Conservation (phyloP, 495 filamentous ascomycete genomes). For the Penicillium bovifimosum region DNA sequence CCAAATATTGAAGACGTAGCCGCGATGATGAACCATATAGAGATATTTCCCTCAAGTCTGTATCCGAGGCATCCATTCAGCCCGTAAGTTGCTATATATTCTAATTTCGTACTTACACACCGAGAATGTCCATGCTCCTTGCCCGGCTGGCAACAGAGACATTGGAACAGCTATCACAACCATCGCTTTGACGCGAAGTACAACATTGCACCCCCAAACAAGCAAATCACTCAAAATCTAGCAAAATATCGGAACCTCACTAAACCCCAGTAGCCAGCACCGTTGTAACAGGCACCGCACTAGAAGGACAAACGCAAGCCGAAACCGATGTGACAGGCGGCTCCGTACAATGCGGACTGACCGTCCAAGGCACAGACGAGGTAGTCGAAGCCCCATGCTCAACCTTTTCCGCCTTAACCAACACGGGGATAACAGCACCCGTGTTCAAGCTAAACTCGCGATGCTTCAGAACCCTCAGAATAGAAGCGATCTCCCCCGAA, state of each 20-base stretch:
- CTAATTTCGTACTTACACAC: too few species aligned
- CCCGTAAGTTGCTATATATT: too few species aligned
- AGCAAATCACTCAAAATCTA: neutral
- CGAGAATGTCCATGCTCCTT: too few species aligned
- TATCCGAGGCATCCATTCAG: too few species aligned
- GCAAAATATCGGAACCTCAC: neutral
- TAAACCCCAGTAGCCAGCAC: slow-evolving; percentile 22
- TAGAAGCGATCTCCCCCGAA: slow-evolving; percentile 56
- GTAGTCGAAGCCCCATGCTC: slow-evolving; percentile 17
- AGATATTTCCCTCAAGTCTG: too few species aligned
- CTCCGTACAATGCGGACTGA: slow-evolving; percentile 45
- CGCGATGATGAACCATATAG: too few species aligned
- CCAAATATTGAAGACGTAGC: too few species aligned
- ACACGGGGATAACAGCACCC: slow-evolving; percentile 64
- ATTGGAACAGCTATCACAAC: too few species aligned
- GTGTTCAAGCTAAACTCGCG: slow-evolving; percentile 55
- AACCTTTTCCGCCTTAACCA: slow-evolving; percentile 52
- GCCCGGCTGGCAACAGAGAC: too few species aligned
- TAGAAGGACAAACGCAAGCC: slow-evolving; percentile 43
- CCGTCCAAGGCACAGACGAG: slow-evolving; percentile 34
- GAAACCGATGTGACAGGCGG: slow-evolving; percentile 45
- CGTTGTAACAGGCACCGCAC: slow-evolving; percentile 36
- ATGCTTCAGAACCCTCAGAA: slow-evolving; percentile 57
- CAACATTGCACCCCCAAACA: neutral
- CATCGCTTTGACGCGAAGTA: too few species aligned